These are phyloP conservation scores for Mollisiaceae sp. DNA, from an alignment of 2,329 filamentous ascomycete species.

Conservation along the genomic window DNA sequence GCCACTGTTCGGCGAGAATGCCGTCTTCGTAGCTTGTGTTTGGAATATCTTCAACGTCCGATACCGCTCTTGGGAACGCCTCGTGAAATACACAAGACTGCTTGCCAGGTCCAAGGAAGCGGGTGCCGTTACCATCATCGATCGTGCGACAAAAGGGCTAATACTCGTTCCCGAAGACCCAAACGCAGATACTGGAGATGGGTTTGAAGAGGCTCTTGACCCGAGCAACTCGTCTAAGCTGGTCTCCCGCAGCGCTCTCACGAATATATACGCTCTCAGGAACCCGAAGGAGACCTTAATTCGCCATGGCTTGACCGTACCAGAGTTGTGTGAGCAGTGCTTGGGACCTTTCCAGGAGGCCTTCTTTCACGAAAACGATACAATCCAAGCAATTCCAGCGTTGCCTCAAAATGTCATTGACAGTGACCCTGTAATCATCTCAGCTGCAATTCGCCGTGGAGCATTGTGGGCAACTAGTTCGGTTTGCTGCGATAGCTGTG, in stretches of 20 bases:
- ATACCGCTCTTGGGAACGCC: constrained; percentile 18
- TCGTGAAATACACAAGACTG: constrained; percentile 17
- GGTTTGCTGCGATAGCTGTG: constrained; percentile 11
- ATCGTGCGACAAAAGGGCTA: background rate
- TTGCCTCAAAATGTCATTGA: constrained; percentile 6
- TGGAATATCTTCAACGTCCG: constrained; percentile 16
- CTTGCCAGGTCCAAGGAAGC: background rate
- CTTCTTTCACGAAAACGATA: background rate
- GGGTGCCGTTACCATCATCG: background rate
- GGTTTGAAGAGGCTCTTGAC: background rate
- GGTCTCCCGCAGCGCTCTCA: background rate
- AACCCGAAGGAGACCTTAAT: background rate
- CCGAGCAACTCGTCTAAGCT: background rate
- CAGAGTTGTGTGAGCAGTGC: background rate
- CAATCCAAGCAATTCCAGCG: constrained; percentile 9
- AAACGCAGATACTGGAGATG: background rate
- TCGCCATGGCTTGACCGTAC: background rate
- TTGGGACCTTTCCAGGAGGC: background rate
- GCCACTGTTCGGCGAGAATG: constrained; percentile 13
- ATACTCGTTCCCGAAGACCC: background rate
- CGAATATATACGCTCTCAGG: background rate
- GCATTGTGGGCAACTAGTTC: constrained; percentile 12
- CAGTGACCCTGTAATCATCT: constrained; percentile 1
- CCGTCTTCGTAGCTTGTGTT: constrained; percentile 5
- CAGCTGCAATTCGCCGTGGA: constrained; percentile 18